A percentile compares a stretch with the other conserved stretches of the same genome.
Conservation (phyloP, 2,329 filamentous ascomycete species). For the Tolypocladium tundrense region DNA sequence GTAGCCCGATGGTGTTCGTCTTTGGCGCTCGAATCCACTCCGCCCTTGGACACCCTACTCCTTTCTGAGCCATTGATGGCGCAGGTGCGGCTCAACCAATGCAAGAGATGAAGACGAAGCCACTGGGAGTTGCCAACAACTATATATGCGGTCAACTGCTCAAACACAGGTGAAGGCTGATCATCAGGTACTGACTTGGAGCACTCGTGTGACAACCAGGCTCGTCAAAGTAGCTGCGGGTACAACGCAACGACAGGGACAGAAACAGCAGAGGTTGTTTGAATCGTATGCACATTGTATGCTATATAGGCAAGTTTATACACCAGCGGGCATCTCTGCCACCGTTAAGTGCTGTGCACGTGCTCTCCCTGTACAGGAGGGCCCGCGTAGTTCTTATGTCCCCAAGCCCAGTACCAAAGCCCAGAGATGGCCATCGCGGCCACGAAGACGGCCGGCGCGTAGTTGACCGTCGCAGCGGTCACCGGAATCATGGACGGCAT, state of each 20-base stretch:
- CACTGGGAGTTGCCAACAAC: background rate
- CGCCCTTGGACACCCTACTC: no score
- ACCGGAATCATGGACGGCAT: conserved; percentile 59
- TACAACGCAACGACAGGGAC: background rate
- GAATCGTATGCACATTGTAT: background rate
- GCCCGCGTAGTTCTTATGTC: conserved; percentile 57
- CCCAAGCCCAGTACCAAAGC: conserved; percentile 60
- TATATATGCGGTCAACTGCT: background rate
- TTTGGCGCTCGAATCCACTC: no score
- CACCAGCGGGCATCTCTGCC: background rate
- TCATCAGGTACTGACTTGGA: no score
- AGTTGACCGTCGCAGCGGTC: conserved; percentile 52
- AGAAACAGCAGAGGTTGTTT: background rate
- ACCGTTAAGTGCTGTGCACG: background rate
- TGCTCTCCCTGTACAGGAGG: conserved; percentile 37
- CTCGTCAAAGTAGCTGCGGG: background rate
- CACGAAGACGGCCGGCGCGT: conserved; percentile 64
- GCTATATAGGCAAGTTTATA: background rate
- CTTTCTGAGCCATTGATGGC: background rate
- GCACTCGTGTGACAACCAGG: background rate
- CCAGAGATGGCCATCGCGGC: conserved; percentile 51
- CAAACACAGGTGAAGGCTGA: background rate
- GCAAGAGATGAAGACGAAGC: background rate
- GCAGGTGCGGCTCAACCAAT: background rate
- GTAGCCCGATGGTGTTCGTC: background rate